Conservation (phyloP, 495 filamentous ascomycete species). For the Letharia lupina region DNA sequence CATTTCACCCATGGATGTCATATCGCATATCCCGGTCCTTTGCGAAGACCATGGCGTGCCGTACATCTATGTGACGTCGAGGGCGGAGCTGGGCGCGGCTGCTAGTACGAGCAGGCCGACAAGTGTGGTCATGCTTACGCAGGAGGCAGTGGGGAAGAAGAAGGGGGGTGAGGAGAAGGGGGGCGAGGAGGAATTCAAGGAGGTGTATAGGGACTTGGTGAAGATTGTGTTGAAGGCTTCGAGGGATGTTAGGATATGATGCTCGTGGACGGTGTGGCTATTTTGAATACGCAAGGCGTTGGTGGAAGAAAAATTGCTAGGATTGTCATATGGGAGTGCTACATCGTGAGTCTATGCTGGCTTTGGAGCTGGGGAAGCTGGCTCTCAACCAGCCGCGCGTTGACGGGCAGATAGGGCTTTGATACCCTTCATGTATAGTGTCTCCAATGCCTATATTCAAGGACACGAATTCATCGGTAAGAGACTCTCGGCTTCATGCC, state of each 20-base stretch:
- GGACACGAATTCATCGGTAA: background rate
- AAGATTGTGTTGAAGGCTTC: slow-evolving; percentile 20
- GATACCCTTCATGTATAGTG: slow-evolving; percentile 4
- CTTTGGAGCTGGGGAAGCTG: background rate
- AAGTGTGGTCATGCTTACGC: slow-evolving; percentile 76
- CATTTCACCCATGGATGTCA: slow-evolving; percentile 69
- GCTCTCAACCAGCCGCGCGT: background rate
- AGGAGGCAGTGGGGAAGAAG: slow-evolving; percentile 44
- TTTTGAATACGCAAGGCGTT: slow-evolving; percentile 9
- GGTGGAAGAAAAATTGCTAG: slow-evolving; percentile 2
- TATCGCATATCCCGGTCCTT: slow-evolving; percentile 91
- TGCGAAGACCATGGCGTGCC: slow-evolving; percentile 96
- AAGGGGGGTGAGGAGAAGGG: slow-evolving; percentile 43
- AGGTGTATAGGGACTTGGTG: slow-evolving; percentile 23
- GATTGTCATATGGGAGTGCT: background rate
- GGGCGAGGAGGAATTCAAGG: slow-evolving; percentile 25
- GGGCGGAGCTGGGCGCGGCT: slow-evolving; percentile 84
- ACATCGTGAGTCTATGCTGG: slow-evolving; percentile 2
- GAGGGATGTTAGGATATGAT: slow-evolving; percentile 19
- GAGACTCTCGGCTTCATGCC: background rate
- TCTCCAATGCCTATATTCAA: background rate
- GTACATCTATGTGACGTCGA: slow-evolving; percentile 81
- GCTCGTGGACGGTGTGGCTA: background rate
- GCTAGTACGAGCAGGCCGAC: slow-evolving; percentile 91
- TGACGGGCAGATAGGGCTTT: slow-evolving; percentile 7